Evolutionary conservation across 306 rosid species (phyloP).

Genomic region (Inga oerstediana): DNA sequence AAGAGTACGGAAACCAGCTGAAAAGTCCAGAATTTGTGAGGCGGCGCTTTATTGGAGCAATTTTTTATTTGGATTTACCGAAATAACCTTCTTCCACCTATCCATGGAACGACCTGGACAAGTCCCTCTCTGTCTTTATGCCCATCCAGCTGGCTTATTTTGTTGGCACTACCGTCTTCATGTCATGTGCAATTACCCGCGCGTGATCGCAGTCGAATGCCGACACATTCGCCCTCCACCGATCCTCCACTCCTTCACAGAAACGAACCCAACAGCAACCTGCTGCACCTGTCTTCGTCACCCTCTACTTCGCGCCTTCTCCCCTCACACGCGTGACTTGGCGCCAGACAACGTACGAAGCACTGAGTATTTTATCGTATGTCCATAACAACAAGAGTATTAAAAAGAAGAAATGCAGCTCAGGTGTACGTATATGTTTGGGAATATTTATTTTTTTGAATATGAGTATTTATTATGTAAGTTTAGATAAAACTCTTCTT

Average conservation of each 20-base stretch:
- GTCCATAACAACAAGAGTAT: no score
- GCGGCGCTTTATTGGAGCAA: background rate
- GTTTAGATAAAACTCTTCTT: no score
- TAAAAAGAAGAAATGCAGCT: no score
- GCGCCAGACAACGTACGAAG: background rate
- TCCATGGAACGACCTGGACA: background rate
- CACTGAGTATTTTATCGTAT: no score
- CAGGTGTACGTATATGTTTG: no score
- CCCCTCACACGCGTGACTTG: background rate
- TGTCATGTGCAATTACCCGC: background rate
- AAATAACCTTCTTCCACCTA: background rate
- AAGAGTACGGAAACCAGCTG: background rate
- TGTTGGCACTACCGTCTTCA: background rate
- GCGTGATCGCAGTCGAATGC: background rate
- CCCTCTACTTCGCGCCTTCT: background rate
- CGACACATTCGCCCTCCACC: background rate
- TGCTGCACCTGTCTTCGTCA: background rate
- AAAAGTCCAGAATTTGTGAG: background rate
- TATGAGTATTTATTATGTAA: no score
- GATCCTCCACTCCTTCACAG: background rate
- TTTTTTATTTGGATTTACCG: background rate
- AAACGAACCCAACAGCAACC: background rate
- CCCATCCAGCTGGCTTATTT: conserved; percentile 2
- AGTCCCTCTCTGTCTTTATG: background rate
- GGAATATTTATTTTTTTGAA: no score